Percentiles rank a stretch among this genome's conserved stretches.
phyloP scores from a whole-genome alignment of 164 flowering plant genomes.

The grape (Vitis vinifera) region ASM3070453v1 NC_081814.1:1167501-1168000 shows the following conservation, averaged over 20 bases:
- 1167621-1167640: conserved; percentile 1
- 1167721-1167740: not conserved
- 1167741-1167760: not conserved
- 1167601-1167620: not conserved
- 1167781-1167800: too few species aligned
- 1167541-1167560: not conserved
- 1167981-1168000: conserved; percentile 7
- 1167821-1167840: too few species aligned
- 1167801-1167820: too few species aligned
- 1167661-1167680: not conserved
- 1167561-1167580: conserved; percentile 1
- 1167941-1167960: not conserved
- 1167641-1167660: not conserved
- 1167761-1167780: not conserved
- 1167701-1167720: not conserved
- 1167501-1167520: not conserved
- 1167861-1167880: too few species aligned
- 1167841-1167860: too few species aligned
- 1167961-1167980: conserved; percentile 5
- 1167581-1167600: too few species aligned
- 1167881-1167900: too few species aligned
- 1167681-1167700: not conserved
- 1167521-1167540: conserved; percentile 4
- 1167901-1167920: not conserved
- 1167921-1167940: not conserved